Evolutionary conservation across 2,329 filamentous ascomycete species (phyloP).

Genomic region (Clonostachys solani): DNA sequence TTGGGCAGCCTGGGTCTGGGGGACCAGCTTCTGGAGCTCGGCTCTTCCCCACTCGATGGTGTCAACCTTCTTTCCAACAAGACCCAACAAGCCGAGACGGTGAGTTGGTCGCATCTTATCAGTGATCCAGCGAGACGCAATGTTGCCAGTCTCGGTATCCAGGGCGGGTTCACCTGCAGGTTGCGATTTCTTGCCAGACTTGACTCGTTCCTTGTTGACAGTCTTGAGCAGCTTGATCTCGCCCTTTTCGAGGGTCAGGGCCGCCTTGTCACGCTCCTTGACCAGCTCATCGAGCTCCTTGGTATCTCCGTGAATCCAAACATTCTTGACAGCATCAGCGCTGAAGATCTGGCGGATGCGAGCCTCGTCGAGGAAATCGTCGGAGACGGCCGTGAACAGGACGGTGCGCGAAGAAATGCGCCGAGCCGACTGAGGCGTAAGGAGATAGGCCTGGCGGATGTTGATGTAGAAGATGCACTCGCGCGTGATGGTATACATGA

Average conservation of each 20-base stretch:
- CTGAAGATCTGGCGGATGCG: slow-evolving; percentile 77
- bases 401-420: slow-evolving; percentile 89
- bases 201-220: slow-evolving; percentile 30
- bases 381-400: slow-evolving; percentile 83
- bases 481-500: slow-evolving; percentile 84
- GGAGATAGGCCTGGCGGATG: slow-evolving; percentile 87
- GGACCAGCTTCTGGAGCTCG: slow-evolving; percentile 48
- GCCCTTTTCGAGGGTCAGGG: slow-evolving; percentile 76
- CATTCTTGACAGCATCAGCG: slow-evolving; percentile 68
- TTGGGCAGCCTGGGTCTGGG: slow-evolving; percentile 62
- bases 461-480: slow-evolving; percentile 94
- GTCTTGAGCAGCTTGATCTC: slow-evolving; percentile 78
- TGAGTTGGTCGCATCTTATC: slow-evolving; percentile 68
- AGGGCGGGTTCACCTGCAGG: slow-evolving; percentile 26
- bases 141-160: slow-evolving; percentile 60
- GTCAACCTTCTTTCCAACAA: slow-evolving; percentile 65
- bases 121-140: slow-evolving; percentile 64
- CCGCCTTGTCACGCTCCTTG: slow-evolving; percentile 67
- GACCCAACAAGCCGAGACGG: slow-evolving; percentile 58
- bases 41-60: slow-evolving; percentile 80
- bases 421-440: slow-evolving; percentile 76
- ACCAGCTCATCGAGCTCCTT: slow-evolving; percentile 74
- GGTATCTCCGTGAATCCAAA: slow-evolving; percentile 79
- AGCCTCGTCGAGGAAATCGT: slow-evolving; percentile 67
- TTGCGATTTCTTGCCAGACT: slow-evolving; percentile 23